phyloP scores from a whole-genome alignment of 225 moss, liverwort and hornwort species.

The Sphagnum tenellum region DNA sequence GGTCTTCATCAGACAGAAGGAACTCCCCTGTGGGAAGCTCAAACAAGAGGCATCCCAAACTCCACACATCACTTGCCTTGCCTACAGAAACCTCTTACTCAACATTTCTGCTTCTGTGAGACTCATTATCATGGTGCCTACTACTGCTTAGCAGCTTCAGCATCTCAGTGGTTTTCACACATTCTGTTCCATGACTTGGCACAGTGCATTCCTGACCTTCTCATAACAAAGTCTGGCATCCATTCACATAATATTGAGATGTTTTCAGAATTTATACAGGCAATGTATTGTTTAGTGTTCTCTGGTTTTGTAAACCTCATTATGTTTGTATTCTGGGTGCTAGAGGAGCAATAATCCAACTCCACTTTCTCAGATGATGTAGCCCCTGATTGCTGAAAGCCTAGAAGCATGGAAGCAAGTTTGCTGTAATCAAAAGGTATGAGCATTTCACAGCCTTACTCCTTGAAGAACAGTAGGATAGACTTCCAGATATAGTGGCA shows the following conservation, averaged over 20 bases:
- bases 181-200: constrained; percentile 81
- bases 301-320: too few species aligned
- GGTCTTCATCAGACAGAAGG: constrained; percentile 80
- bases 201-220: constrained; percentile 84
- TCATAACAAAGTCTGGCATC: constrained; percentile 30
- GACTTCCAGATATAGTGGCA: constrained; percentile 68
- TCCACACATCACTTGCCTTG: constrained; percentile 85
- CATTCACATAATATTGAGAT: too few species aligned
- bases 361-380: too few species aligned
- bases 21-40: constrained; percentile 89
- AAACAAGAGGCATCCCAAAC: constrained; percentile 77
- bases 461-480: constrained; percentile 60
- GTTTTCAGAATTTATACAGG: too few species aligned
- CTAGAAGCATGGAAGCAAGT: too few species aligned
- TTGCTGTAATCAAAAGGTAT: too few species aligned
- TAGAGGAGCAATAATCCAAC: too few species aligned
- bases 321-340: too few species aligned
- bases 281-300: too few species aligned
- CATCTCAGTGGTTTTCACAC: constrained; percentile 94
- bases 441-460: too few species aligned
- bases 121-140: constrained; percentile 8
- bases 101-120: constrained; percentile 13
- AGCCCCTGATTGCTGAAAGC: too few species aligned
- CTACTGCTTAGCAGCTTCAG: constrained; percentile 48
- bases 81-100: constrained; percentile 36